These are phyloP conservation scores for Edaphochlamys debaryana DNA, from an alignment of 139 green algal genomes.

Conservation along the genomic window DNA sequence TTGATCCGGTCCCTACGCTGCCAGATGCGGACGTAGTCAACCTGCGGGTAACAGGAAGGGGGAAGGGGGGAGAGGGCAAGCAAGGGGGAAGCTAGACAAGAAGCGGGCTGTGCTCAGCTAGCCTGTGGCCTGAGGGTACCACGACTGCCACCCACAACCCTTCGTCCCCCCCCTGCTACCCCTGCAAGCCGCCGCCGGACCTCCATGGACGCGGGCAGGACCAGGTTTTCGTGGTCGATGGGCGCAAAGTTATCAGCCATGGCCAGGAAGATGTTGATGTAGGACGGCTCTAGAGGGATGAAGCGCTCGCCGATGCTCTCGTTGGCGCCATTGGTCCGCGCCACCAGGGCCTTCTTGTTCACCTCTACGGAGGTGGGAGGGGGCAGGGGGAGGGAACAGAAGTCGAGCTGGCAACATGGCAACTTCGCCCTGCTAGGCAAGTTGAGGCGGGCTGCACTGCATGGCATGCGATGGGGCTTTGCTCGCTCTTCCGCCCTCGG, in stretches of 20 bases:
- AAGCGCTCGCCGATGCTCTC: slow-evolving; percentile 42
- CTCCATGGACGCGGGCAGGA: background rate
- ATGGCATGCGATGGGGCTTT: too few relatives aligned
- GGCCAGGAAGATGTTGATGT: slow-evolving; percentile 68
- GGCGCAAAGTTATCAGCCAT: slow-evolving; percentile 55
- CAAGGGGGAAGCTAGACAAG: too few relatives aligned
- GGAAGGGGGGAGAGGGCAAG: too few relatives aligned
- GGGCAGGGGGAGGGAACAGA: too few relatives aligned
- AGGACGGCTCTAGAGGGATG: slow-evolving; percentile 61
- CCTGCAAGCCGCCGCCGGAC: background rate
- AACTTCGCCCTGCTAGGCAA: too few relatives aligned
- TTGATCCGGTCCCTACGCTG: slow-evolving; percentile 48
- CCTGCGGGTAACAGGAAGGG: background rate
- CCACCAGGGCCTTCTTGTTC: background rate
- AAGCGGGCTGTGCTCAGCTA: too few relatives aligned
- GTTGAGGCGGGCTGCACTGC: too few relatives aligned
- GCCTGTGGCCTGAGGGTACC: too few relatives aligned
- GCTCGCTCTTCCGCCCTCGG: too few relatives aligned
- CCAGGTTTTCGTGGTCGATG: slow-evolving; percentile 12
- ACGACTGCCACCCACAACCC: too few relatives aligned
- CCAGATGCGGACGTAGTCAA: slow-evolving; percentile 63
- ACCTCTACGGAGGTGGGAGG: background rate
- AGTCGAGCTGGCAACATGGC: too few relatives aligned
- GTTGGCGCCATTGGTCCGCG: background rate
- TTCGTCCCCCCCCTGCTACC: too few relatives aligned